A percentile compares a stretch with the other conserved stretches of the same genome.
These are phyloP conservation scores for Vigna angularis DNA, from an alignment of 306 rosid genomes.

Conservation along the genomic window DNA sequence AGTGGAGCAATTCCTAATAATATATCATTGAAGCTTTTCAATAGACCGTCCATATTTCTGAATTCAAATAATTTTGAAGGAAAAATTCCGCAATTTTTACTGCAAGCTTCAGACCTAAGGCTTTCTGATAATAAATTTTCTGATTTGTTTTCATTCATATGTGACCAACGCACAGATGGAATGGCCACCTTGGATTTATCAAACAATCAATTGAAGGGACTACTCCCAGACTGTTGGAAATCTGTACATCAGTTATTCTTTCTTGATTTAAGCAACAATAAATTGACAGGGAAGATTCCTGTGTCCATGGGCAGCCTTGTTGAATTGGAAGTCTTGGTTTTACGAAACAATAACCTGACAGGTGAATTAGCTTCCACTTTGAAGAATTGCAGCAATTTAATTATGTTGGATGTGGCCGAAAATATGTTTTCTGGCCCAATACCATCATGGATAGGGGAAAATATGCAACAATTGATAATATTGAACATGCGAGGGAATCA, in stretches of 20 bases:
- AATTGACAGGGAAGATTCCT: slow-evolving; percentile 34
- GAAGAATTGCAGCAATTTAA: neutral
- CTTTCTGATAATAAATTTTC: slow-evolving; percentile 34
- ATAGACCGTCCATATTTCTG: neutral
- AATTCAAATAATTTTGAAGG: slow-evolving; percentile 37
- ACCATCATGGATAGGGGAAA: neutral
- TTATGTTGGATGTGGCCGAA: slow-evolving; percentile 3
- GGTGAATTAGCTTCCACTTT: slow-evolving; percentile 36
- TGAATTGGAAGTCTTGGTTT: neutral
- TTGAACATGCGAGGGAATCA: slow-evolving; percentile 16
- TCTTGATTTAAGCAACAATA: slow-evolving; percentile 37
- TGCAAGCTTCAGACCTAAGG: neutral
- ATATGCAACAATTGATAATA: neutral
- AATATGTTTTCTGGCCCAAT: neutral
- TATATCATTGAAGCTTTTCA: neutral
- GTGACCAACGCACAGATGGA: neutral
- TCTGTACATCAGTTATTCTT: neutral
- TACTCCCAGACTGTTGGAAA: slow-evolving; percentile 24
- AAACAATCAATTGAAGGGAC: slow-evolving; percentile 29
- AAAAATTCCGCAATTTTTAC: neutral
- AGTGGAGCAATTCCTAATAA: neutral
- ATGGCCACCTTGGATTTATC: neutral
- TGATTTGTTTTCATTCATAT: slow-evolving; percentile 2
- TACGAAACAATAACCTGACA: slow-evolving; percentile 11
- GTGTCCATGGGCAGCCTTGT: slow-evolving; percentile 17